Evolutionary conservation across 352 stramenopile genomes (phyloP).

Genomic region (Aphanomyces cochlioides): DNA sequence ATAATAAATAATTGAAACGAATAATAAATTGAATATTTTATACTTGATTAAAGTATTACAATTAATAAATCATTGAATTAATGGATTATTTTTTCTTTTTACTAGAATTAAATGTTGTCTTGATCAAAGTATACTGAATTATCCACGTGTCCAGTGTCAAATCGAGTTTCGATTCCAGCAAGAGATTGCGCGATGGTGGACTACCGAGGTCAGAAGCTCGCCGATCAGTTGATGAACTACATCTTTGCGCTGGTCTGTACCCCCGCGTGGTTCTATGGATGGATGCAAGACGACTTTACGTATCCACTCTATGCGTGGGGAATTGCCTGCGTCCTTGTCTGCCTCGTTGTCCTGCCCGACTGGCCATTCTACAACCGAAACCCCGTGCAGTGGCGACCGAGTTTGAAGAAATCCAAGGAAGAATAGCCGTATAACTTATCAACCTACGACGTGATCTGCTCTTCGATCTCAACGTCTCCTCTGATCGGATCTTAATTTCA

Average conservation of each 20-base stretch:
- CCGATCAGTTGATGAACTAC: conserved; percentile 56
- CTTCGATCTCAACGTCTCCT: neutral
- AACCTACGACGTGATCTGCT: neutral
- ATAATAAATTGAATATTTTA: neutral
- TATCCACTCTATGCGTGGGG: conserved; percentile 74
- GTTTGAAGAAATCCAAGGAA: conserved; percentile 51
- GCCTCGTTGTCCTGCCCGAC: conserved; percentile 71
- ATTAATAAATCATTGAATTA: no score
- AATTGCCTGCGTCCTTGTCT: conserved; percentile 49
- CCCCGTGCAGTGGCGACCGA: conserved; percentile 75
- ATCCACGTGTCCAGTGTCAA: conserved; percentile 2
- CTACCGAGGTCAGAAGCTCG: conserved; percentile 77
- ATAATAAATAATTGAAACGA: neutral
- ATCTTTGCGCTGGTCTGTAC: conserved; percentile 74
- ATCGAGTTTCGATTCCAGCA: conserved; percentile 16
- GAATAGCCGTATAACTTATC: conserved; percentile 32
- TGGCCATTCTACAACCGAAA: conserved; percentile 83
- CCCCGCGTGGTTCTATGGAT: conserved; percentile 81
- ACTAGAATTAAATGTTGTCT: neutral
- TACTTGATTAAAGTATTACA: no score
- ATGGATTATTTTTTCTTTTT: no score
- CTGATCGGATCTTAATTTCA: no score
- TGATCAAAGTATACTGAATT: neutral
- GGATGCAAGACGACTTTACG: conserved; percentile 75
- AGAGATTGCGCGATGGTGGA: conserved; percentile 58